Evolutionary conservation across 164 flowering plant genomes (phyloP).

Genomic region (Vitis labrusca): DNA sequence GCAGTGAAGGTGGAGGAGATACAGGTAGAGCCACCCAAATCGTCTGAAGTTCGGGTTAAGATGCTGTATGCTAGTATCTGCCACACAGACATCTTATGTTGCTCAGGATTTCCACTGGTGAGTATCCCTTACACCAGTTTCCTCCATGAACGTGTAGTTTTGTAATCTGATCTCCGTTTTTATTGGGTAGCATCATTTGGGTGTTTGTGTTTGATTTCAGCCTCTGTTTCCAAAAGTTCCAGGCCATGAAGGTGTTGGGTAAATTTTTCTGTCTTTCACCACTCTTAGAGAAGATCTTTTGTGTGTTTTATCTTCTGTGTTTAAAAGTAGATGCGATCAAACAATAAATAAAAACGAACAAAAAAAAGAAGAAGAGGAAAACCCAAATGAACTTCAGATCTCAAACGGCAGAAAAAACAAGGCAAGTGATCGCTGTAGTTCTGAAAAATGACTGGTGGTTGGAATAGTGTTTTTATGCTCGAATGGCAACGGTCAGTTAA

Average conservation of each 20-base stretch:
- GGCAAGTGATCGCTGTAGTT: too few relatives aligned
- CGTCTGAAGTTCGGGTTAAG: conserved; percentile 47
- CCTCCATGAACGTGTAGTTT: neutral
- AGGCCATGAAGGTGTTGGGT: conserved; percentile 69
- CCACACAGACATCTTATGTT: conserved; percentile 38
- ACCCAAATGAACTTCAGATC: too few relatives aligned
- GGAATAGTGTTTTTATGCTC: too few relatives aligned
- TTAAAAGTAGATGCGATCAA: too few relatives aligned
- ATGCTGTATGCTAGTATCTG: conserved; percentile 51
- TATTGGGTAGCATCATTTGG: too few relatives aligned
- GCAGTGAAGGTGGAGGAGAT: conserved; percentile 8
- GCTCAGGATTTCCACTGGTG: conserved; percentile 22
- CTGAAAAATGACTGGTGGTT: too few relatives aligned
- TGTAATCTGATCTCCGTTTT: neutral
- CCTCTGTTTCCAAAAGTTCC: conserved; percentile 41
- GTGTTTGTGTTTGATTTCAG: conserved; percentile 16
- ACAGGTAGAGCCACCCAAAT: conserved; percentile 43
- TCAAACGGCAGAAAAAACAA: too few relatives aligned
- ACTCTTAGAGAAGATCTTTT: too few relatives aligned
- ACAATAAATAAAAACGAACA: too few relatives aligned
- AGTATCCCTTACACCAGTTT: neutral
- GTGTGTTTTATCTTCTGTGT: too few relatives aligned
- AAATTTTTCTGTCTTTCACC: neutral
- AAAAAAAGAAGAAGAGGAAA: too few relatives aligned
- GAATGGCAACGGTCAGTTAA: too few relatives aligned